phyloP scores from a whole-genome alignment of 2,329 filamentous ascomycete genomes.

The Neopestalotiopsis sp. region DNA sequence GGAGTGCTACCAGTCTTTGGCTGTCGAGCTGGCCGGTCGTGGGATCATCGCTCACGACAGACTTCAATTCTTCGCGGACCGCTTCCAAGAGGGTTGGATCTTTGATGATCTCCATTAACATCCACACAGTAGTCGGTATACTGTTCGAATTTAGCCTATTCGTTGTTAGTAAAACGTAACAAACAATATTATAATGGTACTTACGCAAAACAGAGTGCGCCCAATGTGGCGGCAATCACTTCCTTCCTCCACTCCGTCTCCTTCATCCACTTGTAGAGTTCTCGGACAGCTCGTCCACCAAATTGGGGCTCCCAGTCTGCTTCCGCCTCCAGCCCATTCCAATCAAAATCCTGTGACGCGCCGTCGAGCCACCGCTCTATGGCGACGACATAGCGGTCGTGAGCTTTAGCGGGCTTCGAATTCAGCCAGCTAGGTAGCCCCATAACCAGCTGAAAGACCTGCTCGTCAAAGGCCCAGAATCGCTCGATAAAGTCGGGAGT shows the following conservation, averaged over 20 bases:
- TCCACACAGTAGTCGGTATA: conserved; percentile 36
- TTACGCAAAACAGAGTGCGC: conserved; percentile 17
- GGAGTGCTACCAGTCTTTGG: conserved; percentile 27
- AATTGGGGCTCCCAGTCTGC: conserved; percentile 35
- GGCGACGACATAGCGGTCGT: conserved; percentile 26
- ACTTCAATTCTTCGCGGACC: conserved; percentile 28
- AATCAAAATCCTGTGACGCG: conserved; percentile 27
- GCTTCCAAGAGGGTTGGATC: conserved; percentile 28
- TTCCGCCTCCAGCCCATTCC: conserved; percentile 23
- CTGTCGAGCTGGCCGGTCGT: conserved; percentile 27
- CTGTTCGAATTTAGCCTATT: conserved; percentile 35
- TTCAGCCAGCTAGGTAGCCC: conserved; percentile 31
- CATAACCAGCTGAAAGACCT: conserved; percentile 26
- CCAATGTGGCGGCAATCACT: conserved; percentile 6
- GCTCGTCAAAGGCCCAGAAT: conserved; percentile 33
- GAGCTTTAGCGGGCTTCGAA: conserved; percentile 22
- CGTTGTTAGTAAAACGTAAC: neutral
- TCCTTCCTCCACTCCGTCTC: conserved; percentile 24
- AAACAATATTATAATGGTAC: too few species aligned
- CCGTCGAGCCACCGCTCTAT: conserved; percentile 20
- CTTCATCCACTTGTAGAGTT: conserved; percentile 27
- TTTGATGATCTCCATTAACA: conserved; percentile 33
- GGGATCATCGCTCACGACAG: conserved; percentile 21
- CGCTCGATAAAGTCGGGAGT: conserved; percentile 31
- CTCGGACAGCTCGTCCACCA: conserved; percentile 30